A percentile compares a stretch with the other conserved stretches of the same genome.
Conservation (phyloP, 108 stramenopile genomes). For the Bacterosira constricta region DNA sequence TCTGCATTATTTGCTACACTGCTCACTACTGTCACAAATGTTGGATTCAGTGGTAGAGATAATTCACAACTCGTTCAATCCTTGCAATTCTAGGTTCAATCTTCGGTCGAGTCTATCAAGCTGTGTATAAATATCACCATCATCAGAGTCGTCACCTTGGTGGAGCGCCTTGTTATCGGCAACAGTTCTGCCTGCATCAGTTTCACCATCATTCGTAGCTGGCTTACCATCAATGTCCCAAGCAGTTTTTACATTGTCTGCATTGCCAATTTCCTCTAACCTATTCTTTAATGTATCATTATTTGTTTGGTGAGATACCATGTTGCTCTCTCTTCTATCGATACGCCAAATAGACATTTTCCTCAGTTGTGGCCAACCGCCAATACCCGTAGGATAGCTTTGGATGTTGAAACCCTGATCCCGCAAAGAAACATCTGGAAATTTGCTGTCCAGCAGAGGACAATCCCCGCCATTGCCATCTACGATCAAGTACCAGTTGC, state of each 20-base stretch:
- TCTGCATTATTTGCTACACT: background rate
- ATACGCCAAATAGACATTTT: conserved; percentile 61
- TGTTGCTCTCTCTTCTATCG: conserved; percentile 18
- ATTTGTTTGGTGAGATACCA: background rate
- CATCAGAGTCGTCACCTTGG: background rate
- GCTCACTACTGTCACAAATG: background rate
- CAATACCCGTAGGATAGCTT: conserved; percentile 40
- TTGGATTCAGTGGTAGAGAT: background rate
- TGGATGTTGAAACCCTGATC: conserved; percentile 58
- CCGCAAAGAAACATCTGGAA: conserved; percentile 64
- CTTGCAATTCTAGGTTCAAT: background rate
- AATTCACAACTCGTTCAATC: background rate
- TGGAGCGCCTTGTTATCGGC: background rate
- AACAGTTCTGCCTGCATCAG: background rate
- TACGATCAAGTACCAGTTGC: conserved; percentile 60
- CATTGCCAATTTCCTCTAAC: background rate
- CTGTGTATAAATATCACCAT: background rate
- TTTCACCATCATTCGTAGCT: background rate
- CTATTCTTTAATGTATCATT: background rate
- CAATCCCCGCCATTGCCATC: conserved; percentile 48
- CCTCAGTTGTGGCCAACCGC: conserved; percentile 57
- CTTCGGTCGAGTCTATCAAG: background rate
- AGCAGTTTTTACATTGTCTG: background rate
- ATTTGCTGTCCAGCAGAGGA: conserved; percentile 70
- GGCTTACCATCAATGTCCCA: background rate